Percentiles rank a stretch among this genome's conserved stretches.
phyloP scores from a whole-genome alignment of 805 yeast genomes.

The Naumovozyma baii region DNA sequence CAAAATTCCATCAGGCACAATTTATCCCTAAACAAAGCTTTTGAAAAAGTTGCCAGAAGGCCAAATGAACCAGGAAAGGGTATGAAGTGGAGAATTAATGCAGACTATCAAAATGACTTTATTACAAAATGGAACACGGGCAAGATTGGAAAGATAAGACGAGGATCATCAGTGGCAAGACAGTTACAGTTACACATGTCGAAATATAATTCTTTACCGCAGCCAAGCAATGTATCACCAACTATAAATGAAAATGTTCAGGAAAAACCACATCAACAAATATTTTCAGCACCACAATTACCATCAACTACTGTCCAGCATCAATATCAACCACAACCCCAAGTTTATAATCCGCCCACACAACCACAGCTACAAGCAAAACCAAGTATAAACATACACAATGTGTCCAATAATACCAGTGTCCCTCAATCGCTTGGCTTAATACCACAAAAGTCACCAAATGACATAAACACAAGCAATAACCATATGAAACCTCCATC shows the following conservation, averaged over 20 bases:
- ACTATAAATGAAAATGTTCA: no score
- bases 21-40: slow-evolving; percentile 87
- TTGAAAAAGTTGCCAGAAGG: slow-evolving; percentile 91
- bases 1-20: slow-evolving; percentile 96
- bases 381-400: not conserved
- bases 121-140: slow-evolving; percentile 72
- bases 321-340: not conserved
- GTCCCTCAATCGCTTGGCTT: not conserved
- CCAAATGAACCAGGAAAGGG: slow-evolving; percentile 98
- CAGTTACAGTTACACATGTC: slow-evolving; percentile 68
- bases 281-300: no score
- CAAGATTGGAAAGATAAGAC: slow-evolving; percentile 56
- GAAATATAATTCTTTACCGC: slow-evolving; percentile 34
- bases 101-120: slow-evolving; percentile 74
- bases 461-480: not conserved
- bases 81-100: slow-evolving; percentile 97
- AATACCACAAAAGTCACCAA: not conserved
- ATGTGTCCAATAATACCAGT: not conserved
- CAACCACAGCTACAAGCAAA: not conserved
- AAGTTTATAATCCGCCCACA: not conserved
- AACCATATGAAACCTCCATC: not conserved
- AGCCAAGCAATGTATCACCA: slow-evolving; percentile 18
- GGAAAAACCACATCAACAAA: no score
- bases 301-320: not conserved
- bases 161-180: slow-evolving; percentile 75